These are phyloP conservation scores for Tolypocladium amazonense DNA, from an alignment of 2,329 filamentous ascomycete genomes.

Conservation along the genomic window DNA sequence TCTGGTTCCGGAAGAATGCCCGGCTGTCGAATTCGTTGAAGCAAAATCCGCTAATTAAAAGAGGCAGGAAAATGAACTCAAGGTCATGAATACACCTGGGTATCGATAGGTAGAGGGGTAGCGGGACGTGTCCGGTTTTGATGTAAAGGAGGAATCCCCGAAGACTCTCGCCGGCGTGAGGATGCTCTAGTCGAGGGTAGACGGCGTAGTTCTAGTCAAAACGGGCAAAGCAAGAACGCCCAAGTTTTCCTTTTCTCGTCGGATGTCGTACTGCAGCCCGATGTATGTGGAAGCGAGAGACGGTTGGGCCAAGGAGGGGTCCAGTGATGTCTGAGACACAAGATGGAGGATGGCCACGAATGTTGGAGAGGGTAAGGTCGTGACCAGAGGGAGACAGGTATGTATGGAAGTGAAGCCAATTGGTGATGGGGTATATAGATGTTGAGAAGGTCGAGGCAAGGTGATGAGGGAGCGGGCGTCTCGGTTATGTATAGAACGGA, in stretches of 20 bases:
- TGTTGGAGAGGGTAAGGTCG: neutral
- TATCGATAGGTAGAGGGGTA: neutral
- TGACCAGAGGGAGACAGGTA: neutral
- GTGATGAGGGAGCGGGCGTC: neutral
- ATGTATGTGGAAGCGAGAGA: neutral
- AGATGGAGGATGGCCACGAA: neutral
- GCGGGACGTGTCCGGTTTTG: neutral
- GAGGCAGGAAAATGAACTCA: neutral
- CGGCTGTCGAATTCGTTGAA: neutral
- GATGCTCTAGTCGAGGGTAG: neutral
- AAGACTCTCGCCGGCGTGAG: neutral
- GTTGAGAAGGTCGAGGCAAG: neutral
- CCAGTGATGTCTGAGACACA: slow-evolving; percentile 3
- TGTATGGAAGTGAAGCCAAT: neutral
- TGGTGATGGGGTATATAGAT: neutral
- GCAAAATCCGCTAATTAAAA: neutral
- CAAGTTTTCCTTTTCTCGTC: slow-evolving; percentile 1
- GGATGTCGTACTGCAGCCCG: neutral
- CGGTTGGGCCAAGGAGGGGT: neutral
- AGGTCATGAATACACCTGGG: neutral
- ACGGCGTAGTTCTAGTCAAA: neutral
- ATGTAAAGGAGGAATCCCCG: neutral
- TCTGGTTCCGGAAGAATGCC: neutral
- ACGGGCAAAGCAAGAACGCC: neutral
- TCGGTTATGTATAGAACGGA: slow-evolving; percentile 1